Evolutionary conservation across 306 rosid genomes (phyloP).

Genomic region (Sesbania bispinosa): DNA sequence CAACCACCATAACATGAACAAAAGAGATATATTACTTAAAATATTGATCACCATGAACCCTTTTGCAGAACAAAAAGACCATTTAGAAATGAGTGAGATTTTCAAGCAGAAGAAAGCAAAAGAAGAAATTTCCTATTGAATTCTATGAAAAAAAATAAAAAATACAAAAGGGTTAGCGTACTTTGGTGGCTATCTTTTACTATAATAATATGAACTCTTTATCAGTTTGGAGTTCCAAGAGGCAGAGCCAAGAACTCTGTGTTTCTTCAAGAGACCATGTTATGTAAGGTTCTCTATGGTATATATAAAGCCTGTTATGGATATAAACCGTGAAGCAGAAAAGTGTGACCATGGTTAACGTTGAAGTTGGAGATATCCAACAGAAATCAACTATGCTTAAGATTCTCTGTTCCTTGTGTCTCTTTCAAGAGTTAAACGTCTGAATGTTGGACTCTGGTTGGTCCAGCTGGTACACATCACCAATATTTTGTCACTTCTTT

Average conservation of each 20-base stretch:
- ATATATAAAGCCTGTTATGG: slow-evolving; percentile 17
- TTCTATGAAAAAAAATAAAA: background rate
- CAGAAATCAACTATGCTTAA: slow-evolving; percentile 17
- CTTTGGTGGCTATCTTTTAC: slow-evolving; percentile 27
- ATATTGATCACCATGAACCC: slow-evolving; percentile 10
- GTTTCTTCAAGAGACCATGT: slow-evolving; percentile 18
- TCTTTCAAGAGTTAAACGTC: no score
- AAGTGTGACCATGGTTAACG: background rate
- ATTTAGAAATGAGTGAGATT: slow-evolving; percentile 1
- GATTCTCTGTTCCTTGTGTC: no score
- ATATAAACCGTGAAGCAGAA: background rate
- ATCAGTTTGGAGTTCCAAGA: slow-evolving; percentile 24
- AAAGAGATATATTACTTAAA: background rate
- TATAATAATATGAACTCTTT: background rate
- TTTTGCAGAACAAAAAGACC: slow-evolving; percentile 21
- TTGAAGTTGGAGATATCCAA: slow-evolving; percentile 27
- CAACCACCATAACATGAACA: slow-evolving; percentile 1
- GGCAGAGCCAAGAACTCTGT: slow-evolving; percentile 7
- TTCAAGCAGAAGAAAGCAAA: slow-evolving; percentile 16
- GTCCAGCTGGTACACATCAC: no score
- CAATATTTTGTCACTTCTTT: no score
- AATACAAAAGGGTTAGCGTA: slow-evolving; percentile 18
- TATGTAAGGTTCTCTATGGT: background rate
- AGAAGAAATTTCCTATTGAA: slow-evolving; percentile 12
- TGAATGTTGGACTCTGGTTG: no score